These are phyloP conservation scores for Flaveria trinervia DNA, from an alignment of 129 eudicot species.

Conservation along the genomic window DNA sequence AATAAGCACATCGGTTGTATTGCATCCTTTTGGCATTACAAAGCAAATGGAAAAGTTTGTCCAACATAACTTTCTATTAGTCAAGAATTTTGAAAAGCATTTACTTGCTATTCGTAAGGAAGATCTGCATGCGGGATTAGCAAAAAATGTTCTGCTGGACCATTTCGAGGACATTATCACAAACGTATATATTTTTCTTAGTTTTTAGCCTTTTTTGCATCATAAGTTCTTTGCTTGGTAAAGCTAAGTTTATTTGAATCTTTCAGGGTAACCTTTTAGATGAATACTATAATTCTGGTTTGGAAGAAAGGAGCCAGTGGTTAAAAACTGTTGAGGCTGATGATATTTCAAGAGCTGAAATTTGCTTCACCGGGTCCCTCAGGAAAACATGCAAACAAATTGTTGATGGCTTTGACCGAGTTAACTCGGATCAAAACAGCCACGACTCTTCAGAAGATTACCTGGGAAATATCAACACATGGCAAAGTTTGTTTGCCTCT, in stretches of 20 bases:
- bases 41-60: slow-evolving; percentile 70
- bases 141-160: slow-evolving; percentile 51
- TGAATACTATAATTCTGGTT: slow-evolving; percentile 36
- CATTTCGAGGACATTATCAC: slow-evolving; percentile 54
- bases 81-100: slow-evolving; percentile 52
- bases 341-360: slow-evolving; percentile 34
- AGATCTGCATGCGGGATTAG: slow-evolving; percentile 38
- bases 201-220: slow-evolving; percentile 6
- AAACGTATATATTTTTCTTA: slow-evolving; percentile 45
- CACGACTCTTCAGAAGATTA: slow-evolving; percentile 44
- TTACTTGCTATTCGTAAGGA: slow-evolving; percentile 48
- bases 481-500: slow-evolving; percentile 50
- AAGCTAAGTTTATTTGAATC: neutral
- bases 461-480: slow-evolving; percentile 45
- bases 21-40: slow-evolving; percentile 57
- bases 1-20: slow-evolving; percentile 32
- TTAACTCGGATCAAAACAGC: slow-evolving; percentile 40
- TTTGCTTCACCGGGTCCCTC: slow-evolving; percentile 46
- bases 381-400: slow-evolving; percentile 40
- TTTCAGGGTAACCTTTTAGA: slow-evolving; percentile 60
- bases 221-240: neutral
- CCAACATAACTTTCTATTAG: slow-evolving; percentile 53
- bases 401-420: slow-evolving; percentile 36
- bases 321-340: slow-evolving; percentile 19
- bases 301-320: slow-evolving; percentile 32